Percentiles rank a stretch among this genome's conserved stretches.
Evolutionary conservation across 2,329 filamentous ascomycete genomes (phyloP).

Genomic region (Akanthomyces dipterigenus): DNA sequence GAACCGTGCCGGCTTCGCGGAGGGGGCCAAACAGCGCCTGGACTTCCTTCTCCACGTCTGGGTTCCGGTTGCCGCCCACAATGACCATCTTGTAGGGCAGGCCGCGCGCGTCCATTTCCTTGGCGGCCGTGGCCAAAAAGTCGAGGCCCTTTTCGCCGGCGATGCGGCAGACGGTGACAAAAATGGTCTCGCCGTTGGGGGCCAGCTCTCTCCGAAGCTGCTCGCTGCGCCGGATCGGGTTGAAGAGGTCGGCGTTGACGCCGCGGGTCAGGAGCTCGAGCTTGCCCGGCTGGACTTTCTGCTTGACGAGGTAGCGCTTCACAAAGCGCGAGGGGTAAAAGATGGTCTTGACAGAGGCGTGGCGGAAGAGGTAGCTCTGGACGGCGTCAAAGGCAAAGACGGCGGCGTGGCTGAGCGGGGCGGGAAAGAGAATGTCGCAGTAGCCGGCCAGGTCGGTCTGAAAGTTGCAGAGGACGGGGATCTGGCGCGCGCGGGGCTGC

Average conservation of each 20-base stretch:
- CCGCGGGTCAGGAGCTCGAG: slow-evolving; percentile 57
- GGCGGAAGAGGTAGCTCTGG: slow-evolving; percentile 60
- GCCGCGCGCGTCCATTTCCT: slow-evolving; percentile 46
- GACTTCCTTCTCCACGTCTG: slow-evolving; percentile 54
- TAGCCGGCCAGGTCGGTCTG: slow-evolving; percentile 67
- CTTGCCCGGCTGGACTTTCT: slow-evolving; percentile 49
- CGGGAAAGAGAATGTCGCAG: slow-evolving; percentile 61
- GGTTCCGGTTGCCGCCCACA: slow-evolving; percentile 61
- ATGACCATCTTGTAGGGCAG: slow-evolving; percentile 58
- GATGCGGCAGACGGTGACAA: slow-evolving; percentile 59
- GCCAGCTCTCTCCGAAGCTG: slow-evolving; percentile 47
- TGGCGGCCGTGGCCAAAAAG: slow-evolving; percentile 53
- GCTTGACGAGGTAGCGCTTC: slow-evolving; percentile 50
- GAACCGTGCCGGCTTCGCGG: slow-evolving; percentile 41
- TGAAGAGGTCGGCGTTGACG: slow-evolving; percentile 57
- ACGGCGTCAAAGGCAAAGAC: slow-evolving; percentile 56
- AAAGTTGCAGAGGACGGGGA: slow-evolving; percentile 61
- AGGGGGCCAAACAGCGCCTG: slow-evolving; percentile 51
- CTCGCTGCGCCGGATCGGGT: slow-evolving; percentile 45
- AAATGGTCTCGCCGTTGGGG: slow-evolving; percentile 55
- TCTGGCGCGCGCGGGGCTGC: slow-evolving; percentile 44
- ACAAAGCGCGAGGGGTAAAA: slow-evolving; percentile 64
- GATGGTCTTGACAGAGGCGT: slow-evolving; percentile 54
- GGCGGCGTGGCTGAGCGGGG: slow-evolving; percentile 52
- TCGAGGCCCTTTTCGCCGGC: slow-evolving; percentile 66